Conservation (phyloP, 805 yeast species). For the Kluyveromyces dobzhanskii region DNA sequence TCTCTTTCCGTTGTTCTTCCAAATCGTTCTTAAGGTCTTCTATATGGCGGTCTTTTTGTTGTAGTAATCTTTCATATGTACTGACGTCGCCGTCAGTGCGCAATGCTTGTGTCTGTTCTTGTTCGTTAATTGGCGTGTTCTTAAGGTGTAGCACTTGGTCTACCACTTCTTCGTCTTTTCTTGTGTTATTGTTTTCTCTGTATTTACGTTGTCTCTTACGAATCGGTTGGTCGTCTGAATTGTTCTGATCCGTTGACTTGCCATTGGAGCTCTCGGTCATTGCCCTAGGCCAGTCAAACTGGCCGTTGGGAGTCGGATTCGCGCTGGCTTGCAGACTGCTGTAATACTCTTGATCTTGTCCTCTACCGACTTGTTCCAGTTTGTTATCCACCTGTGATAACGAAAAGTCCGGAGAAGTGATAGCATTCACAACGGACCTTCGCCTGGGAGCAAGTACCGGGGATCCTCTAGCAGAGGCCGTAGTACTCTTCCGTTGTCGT, state of each 20-base stretch:
- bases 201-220: too few species aligned
- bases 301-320: neutral
- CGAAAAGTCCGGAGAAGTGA: neutral
- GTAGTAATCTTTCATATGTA: constrained; percentile 19
- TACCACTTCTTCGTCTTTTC: too few species aligned
- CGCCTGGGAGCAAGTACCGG: constrained; percentile 5
- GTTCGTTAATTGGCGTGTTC: too few species aligned
- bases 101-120: too few species aligned
- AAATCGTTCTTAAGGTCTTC: constrained; percentile 24
- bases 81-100: neutral
- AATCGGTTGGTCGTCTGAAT: too few species aligned
- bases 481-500: constrained; percentile 9
- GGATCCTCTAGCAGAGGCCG: constrained; percentile 19
- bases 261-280: neutral
- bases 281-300: neutral
- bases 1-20: constrained; percentile 27
- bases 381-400: neutral
- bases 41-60: constrained; percentile 27
- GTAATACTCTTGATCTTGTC: neutral
- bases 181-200: too few species aligned
- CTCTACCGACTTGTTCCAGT: neutral
- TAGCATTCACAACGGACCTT: neutral
- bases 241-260: too few species aligned
- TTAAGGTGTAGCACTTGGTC: too few species aligned
- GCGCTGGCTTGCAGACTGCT: too few species aligned